A percentile compares a stretch with the other conserved stretches of the same genome.
phyloP scores from a whole-genome alignment of 768 basidiomycete genomes.

The Gymnopilus junonius region DNA sequence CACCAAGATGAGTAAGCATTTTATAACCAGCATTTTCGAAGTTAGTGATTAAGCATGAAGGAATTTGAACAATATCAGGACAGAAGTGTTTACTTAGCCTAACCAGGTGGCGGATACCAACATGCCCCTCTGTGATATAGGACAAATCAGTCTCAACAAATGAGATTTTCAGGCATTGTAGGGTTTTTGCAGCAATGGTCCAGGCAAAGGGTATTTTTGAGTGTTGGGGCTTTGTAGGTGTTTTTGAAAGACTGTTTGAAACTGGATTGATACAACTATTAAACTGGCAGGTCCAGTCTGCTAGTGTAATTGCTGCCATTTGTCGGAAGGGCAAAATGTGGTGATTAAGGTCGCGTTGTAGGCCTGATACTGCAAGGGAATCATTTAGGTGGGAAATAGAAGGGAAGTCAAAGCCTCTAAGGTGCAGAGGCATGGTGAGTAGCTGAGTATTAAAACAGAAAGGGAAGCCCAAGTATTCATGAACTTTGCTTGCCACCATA shows the following conservation, averaged over 20 bases:
- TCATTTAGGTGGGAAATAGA: constrained; percentile 25
- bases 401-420: constrained; percentile 25
- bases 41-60: not conserved
- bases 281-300: constrained; percentile 15
- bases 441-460: constrained; percentile 26
- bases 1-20: not conserved
- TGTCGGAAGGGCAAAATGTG: constrained; percentile 20
- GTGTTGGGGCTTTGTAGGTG: not conserved
- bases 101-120: not conserved
- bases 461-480: constrained; percentile 25
- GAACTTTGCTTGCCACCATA: not conserved
- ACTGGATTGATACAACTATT: constrained; percentile 8
- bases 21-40: not conserved
- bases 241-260: not conserved
- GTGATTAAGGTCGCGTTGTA: constrained; percentile 29
- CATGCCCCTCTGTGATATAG: not conserved
- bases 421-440: constrained; percentile 19
- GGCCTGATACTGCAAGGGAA: constrained; percentile 17
- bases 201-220: not conserved
- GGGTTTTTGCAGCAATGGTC: not conserved
- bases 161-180: not conserved
- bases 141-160: not conserved
- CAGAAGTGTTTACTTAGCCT: not conserved
- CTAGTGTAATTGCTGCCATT: constrained; percentile 17
- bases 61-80: not conserved